Evolutionary conservation across 73 alveolate genomes (phyloP), one percentile per base, ranked within the genome.

Genomic region (Paramecium tetraurelia): DNA sequence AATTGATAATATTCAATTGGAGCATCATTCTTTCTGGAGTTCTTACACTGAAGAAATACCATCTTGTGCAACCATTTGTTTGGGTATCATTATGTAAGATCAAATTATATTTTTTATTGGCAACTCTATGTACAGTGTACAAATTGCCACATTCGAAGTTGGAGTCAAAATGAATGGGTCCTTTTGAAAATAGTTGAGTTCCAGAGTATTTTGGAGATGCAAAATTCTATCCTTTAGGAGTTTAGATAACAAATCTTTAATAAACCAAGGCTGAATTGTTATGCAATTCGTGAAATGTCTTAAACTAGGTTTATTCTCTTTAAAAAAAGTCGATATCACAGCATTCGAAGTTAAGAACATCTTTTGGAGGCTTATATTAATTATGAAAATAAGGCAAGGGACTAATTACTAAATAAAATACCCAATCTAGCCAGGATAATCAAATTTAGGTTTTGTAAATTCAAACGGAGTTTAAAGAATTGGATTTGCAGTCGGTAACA

Each of bases 1-100:
- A 93, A 89, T 92, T 98, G 43, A 86, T 68, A 8, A 95, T 93
- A 43, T 92, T 94, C 75, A 97, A 94, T 75, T 72, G 71, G 80
- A 90, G 93, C 27, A 53, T 94, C 59, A 75, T 83, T 80, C 96
- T 93, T 92, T 83, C 77, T 29, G 57, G 92, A 76, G 35, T 95
- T 92, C 75, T 97, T 94, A 97, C 99, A 44, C 98, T 58, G 84
- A 96, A 98, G 93, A 92, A 98, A 92, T 95, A 98, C 99, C 99
- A 98, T 94, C 97, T 95, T 14, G 99, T 97, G 92, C 95, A 97
- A 27, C 99, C 99, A 84, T 94, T 92, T 7, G 99, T 98, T 84
- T 98, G 96, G 41, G 98, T 96, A 89, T 98, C 99, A 89, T 98
- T 98, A 92, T 96, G 97, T 46, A 98, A 87, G 29, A 95, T 83